Evolutionary conservation across 2,329 filamentous ascomycete species (phyloP), one percentile per base, ranked within the genome.

Genomic region (Cadophora sp.): DNA sequence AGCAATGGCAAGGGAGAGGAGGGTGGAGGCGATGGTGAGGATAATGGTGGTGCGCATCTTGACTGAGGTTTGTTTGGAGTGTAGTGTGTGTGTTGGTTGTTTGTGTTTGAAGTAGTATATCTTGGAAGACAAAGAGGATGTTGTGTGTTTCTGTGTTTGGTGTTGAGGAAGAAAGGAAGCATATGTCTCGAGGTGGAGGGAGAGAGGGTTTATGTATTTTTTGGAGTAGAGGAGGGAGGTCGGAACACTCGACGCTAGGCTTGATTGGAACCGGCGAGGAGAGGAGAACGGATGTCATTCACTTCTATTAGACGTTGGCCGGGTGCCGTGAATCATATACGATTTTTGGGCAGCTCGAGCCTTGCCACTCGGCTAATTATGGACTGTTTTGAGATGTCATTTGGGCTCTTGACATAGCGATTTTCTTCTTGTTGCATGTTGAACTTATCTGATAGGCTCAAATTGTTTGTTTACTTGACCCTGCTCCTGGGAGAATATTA

Each of bases 41-140:
- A 34, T 22, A 26, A 50, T 22, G 26, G 59, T 50, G 19, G 29
- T 48, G 3, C 40, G 40, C 40, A 62, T 50, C 40, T 48, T 34
- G 59, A 62, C 24, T 43, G 31, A 24, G 29, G 22, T 43, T 27
- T 9, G 40, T 43, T 43, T 43, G 40, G 40, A 16, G 7, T 48
- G 43, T 22, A 22, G 43, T 48, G 9, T 31, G 34, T 27, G 61
- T 53, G n/a, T n/a, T n/a, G n/a, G n/a, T n/a, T n/a, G n/a, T n/a
- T 19, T 40, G 29, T 43, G 56, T 59, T 59, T 24, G n/a, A n/a
- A 58, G 29, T 58, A 37, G 2, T 56, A 19, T 58, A 11, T 58
- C 29, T 58, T 34, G 27, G 29, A 58, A 37, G 53, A 22, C 29
- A 19, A 26, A 58, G 29, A 26, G 37, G 29, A 58, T 37, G n/a